Evolutionary conservation across 805 yeast genomes (phyloP), one percentile per base, ranked within the genome.

Genomic region (Candida pseudoglaebosa): DNA sequence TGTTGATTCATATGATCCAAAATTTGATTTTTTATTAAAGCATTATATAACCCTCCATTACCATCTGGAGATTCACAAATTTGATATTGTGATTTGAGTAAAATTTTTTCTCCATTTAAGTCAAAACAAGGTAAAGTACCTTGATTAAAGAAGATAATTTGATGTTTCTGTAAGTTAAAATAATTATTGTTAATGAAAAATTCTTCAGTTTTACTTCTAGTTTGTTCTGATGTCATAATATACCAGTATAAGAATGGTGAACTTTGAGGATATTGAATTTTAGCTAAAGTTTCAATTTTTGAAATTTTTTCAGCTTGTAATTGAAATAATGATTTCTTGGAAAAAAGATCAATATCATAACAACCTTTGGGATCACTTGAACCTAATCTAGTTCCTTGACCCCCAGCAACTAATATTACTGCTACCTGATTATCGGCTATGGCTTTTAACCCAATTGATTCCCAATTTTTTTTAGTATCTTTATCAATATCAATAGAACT

Each of bases 341-440:
- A 85, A 1, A 96, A 96, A 36, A 93, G 73, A 0, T 83, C 83
- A 44, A 93, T 82, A 57, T 91, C 78, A 57, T 78, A 93, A 62
- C 97, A 91, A 1, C 99, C 99, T 62, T 93, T 93, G 26, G 99
- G 99, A 18, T 69, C 78, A 3, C 80, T 67, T 1, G 96, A 88
- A 1, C 99, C 99, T 39, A 93, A 70, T 45, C 99, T 74, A 5
- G 97, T 85, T 22, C 99, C 99, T 62, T 93, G 99, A 36, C 99
- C 99, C 40, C 99, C 99, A 9, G 99, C 97, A 85, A 93, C 83
- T 37, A 93, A 70, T 31, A 93, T 71, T 4, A 93, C 91, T 24
- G 88, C 99, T 17, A 91, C 98, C 53, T 84, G 77, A 46, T 82
- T 82, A 10, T 68, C 59, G 13, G 76, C 60, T 38, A 93, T 82